phyloP scores from a whole-genome alignment of 2,329 filamentous ascomycete genomes.

The Thelonectria blattea region DNA sequence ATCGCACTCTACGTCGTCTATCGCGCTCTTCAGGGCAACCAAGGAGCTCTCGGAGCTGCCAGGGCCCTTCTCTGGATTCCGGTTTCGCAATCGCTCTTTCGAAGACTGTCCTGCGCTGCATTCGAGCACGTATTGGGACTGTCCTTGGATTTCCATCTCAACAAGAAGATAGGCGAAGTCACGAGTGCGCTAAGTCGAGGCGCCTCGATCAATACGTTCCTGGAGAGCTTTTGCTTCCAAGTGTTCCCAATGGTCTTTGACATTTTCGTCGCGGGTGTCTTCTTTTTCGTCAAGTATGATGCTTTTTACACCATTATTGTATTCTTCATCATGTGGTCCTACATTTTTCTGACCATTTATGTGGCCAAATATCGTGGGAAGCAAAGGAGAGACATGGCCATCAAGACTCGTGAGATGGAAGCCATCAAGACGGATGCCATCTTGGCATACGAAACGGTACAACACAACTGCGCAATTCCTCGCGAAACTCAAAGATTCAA shows the following conservation, averaged over 20 bases:
- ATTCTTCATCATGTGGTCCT: slow-evolving; percentile 55
- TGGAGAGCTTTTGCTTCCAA: slow-evolving; percentile 56
- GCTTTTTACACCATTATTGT: slow-evolving; percentile 56
- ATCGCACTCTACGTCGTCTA: slow-evolving; percentile 52
- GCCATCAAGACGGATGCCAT: slow-evolving; percentile 56
- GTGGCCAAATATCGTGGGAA: slow-evolving; percentile 54
- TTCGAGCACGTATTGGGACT: slow-evolving; percentile 55
- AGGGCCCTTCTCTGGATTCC: slow-evolving; percentile 56
- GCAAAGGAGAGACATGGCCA: slow-evolving; percentile 52
- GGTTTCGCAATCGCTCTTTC: slow-evolving; percentile 51
- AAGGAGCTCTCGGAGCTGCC: slow-evolving; percentile 50
- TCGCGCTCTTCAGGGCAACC: slow-evolving; percentile 53
- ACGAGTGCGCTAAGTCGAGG: slow-evolving; percentile 56
- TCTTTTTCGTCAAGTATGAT: slow-evolving; percentile 54
- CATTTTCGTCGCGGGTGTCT: slow-evolving; percentile 54
- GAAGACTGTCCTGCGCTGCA: slow-evolving; percentile 50
- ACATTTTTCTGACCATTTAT: slow-evolving; percentile 58
- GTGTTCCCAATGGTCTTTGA: slow-evolving; percentile 58
- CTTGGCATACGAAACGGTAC: slow-evolving; percentile 62
- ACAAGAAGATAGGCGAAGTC: slow-evolving; percentile 58
- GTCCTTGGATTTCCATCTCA: slow-evolving; percentile 57
- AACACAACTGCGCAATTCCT: slow-evolving; percentile 67
- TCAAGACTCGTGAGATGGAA: slow-evolving; percentile 54
- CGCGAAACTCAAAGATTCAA: slow-evolving; percentile 65
- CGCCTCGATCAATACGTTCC: slow-evolving; percentile 54